A percentile compares a stretch with the other conserved stretches of the same genome.
Conservation (phyloP, 495 filamentous ascomycete genomes). For the Neurospora sp. region DNA sequence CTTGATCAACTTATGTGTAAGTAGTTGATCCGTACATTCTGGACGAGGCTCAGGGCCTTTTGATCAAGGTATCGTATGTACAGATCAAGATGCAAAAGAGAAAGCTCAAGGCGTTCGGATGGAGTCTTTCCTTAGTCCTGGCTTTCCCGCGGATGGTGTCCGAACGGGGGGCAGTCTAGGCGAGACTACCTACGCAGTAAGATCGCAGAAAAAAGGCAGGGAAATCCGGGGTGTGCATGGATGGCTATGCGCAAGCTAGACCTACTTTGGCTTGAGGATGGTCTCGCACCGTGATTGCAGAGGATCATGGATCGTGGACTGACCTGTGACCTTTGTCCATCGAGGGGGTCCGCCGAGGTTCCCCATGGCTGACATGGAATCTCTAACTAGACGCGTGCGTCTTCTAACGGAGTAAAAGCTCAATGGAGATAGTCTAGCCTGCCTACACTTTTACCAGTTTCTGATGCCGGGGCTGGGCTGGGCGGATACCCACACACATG, state of each 20-base stretch:
- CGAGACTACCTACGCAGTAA: not conserved
- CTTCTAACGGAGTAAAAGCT: not conserved
- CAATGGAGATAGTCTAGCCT: not conserved
- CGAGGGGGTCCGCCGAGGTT: no score
- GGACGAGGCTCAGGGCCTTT: no score
- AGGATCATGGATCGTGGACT: not conserved
- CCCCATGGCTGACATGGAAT: no score
- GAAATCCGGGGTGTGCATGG: not conserved
- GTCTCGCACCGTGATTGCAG: not conserved
- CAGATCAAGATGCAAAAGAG: no score
- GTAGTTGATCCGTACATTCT: no score
- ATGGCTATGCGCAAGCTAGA: not conserved
- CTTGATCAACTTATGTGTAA: no score
- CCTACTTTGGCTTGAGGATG: not conserved
- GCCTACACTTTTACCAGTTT: not conserved
- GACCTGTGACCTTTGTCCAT: no score
- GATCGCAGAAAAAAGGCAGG: not conserved
- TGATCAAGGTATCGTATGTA: no score
- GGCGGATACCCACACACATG: not conserved
- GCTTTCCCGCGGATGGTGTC: not conserved
- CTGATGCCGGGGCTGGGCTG: not conserved
- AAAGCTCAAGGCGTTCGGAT: no score
- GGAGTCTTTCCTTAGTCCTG: no score
- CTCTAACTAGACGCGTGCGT: not conserved
- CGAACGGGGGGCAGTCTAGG: not conserved